Percentiles rank a stretch among this genome's conserved stretches.
Conservation (phyloP, 208 protist species). For the Tritrichomonas foetus region DNA sequence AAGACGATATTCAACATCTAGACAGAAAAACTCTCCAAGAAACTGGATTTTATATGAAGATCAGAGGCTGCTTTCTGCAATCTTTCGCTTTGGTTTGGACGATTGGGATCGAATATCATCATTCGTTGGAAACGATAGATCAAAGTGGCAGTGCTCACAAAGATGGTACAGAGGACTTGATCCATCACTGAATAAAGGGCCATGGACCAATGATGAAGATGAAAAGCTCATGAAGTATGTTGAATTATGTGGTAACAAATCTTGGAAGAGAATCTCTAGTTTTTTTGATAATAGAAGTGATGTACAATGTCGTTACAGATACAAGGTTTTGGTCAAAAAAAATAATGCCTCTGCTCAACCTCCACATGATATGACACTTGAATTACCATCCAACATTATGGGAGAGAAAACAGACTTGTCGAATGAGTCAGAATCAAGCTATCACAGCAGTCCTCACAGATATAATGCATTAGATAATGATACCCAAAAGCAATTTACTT, state of each 20-base stretch:
- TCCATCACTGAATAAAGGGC: not conserved
- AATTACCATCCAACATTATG: too few relatives aligned
- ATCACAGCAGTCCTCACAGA: too few relatives aligned
- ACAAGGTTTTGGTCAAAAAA: not conserved
- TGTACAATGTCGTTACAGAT: not conserved
- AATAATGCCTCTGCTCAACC: too few relatives aligned
- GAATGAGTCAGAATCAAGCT: too few relatives aligned
- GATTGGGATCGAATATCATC: not conserved
- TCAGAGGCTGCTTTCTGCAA: not conserved
- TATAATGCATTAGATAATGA: too few relatives aligned
- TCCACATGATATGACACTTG: too few relatives aligned
- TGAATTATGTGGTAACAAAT: not conserved
- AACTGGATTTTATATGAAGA: not conserved
- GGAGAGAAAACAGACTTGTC: too few relatives aligned
- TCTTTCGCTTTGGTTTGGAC: not conserved
- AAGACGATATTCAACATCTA: too few relatives aligned
- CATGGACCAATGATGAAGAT: not conserved
- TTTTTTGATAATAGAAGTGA: not conserved
- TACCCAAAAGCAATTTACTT: too few relatives aligned
- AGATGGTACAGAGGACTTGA: not conserved
- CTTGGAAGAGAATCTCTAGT: not conserved
- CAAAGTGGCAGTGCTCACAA: not conserved
- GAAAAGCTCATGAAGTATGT: not conserved
- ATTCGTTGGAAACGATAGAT: not conserved
- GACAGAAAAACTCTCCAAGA: too few relatives aligned